Percentiles rank a stretch among this genome's conserved stretches.
Conservation (phyloP, 2,329 filamentous ascomycete species). For the Verticillium klebahnii region DNA sequence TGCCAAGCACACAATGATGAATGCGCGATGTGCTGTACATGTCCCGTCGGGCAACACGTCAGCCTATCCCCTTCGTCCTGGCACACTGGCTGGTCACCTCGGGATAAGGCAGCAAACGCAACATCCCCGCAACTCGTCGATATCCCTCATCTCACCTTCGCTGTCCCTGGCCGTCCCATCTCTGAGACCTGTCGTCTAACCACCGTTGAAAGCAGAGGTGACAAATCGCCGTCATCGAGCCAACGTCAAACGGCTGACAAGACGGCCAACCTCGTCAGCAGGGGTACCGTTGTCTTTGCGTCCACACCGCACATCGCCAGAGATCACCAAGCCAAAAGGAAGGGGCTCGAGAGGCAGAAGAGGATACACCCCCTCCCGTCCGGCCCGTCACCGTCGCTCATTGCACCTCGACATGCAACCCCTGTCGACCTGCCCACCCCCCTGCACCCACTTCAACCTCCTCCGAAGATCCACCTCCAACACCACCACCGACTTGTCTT, state of each 20-base stretch:
- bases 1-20: not conserved
- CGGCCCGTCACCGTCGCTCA: not conserved
- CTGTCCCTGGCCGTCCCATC: not conserved
- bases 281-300: not conserved
- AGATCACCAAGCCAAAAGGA: slow-evolving; percentile 14
- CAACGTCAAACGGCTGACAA: not conserved
- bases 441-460: not conserved
- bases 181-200: not conserved
- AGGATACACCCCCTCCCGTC: not conserved
- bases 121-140: not conserved
- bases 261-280: not conserved
- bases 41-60: not conserved
- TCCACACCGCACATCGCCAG: not conserved
- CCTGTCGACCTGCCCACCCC: not conserved
- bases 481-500: not conserved
- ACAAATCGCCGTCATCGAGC: not conserved
- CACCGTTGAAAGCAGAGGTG: not conserved
- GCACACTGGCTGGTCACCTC: not conserved
- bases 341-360: slow-evolving; percentile 18
- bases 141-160: not conserved
- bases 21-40: not conserved
- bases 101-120: not conserved
- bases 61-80: not conserved
- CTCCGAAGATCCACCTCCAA: not conserved
- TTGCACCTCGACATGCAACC: not conserved